Evolutionary conservation across 2,329 filamentous ascomycete genomes (phyloP), one percentile per base, ranked within the genome.

Genomic region (Xenoacremonium recifei): DNA sequence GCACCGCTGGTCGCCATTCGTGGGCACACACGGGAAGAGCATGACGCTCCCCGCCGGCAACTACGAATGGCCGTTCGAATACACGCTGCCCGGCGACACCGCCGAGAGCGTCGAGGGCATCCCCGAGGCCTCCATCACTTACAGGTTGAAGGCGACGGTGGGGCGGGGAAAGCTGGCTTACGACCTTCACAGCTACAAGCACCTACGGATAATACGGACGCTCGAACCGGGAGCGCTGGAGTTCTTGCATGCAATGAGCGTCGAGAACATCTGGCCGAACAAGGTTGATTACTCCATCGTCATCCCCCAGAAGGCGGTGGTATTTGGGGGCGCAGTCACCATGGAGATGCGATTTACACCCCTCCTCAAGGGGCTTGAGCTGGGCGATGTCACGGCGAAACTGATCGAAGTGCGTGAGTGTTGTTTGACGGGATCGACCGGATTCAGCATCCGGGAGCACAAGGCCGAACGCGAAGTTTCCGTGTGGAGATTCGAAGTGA

Each of bases 221-320:
- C 70, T 91, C 35, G 85, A 89, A 46, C 78, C 87, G 10, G 84
- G 83, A 37, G 85, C 87, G 10, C 73, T 91, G 44, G 87, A 92
- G 61, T 78, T 91, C 48, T 76, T 87, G 27, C 87, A 97, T 65
- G 85, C 89, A 35, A 93, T 96, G 89, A 89, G 88, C 49, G 91
- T 97, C 50, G 91, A 96, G 66, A 96, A 96, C 60, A 87, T 95
- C 50, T 99, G 93, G 93, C 87, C 90, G 5, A 93, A 96, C 71
- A 99, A 99, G 73, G 80, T 97, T 55, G 89, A 95, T 63, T 99
- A 99, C 69, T 92, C 89, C 21, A 90, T 99, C 49, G 82, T 89
- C 44, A 88, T 95, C 10, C 92, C 93, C 1, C 91, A 89, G 59
- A 96, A 96, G 70, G 93, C 93, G 2, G 85, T 96, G 40, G 87